phyloP scores from a whole-genome alignment of 768 basidiomycete genomes.

The Pulveroboletus sp. region DNA sequence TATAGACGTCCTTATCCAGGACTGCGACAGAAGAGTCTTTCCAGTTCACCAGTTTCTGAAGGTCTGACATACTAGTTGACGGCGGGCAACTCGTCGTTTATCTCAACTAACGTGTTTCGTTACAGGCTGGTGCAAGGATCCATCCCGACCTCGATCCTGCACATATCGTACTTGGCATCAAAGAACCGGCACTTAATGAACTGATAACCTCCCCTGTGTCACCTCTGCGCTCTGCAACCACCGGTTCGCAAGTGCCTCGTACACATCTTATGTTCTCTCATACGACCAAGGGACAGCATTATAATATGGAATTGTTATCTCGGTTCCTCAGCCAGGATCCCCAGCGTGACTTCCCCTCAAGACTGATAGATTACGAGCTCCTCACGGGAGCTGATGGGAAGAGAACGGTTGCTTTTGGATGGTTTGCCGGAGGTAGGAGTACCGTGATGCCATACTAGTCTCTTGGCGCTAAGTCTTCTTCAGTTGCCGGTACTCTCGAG shows the following conservation, averaged over 20 bases:
- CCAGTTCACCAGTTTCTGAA: slow-evolving; percentile 55
- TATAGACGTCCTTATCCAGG: slow-evolving; percentile 68
- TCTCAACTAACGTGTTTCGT: slow-evolving; percentile 1
- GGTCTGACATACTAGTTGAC: slow-evolving; percentile 36
- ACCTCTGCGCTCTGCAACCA: slow-evolving; percentile 15
- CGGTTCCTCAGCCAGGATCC: slow-evolving; percentile 46
- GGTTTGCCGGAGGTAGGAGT: slow-evolving; percentile 79
- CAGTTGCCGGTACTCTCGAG: slow-evolving; percentile 83
- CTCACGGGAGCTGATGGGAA: slow-evolving; percentile 59
- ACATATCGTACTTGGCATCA: slow-evolving; percentile 82
- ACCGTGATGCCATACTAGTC: not conserved
- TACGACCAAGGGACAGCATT: slow-evolving; percentile 80
- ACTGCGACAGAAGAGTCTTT: slow-evolving; percentile 73
- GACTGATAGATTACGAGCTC: slow-evolving; percentile 83
- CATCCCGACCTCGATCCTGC: slow-evolving; percentile 52
- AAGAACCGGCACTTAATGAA: slow-evolving; percentile 71
- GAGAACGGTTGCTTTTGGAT: slow-evolving; percentile 86
- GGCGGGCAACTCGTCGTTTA: not conserved
- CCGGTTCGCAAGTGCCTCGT: slow-evolving; percentile 35
- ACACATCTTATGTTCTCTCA: slow-evolving; percentile 93
- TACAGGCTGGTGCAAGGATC: slow-evolving; percentile 74
- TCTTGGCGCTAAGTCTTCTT: slow-evolving; percentile 3
- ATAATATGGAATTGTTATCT: slow-evolving; percentile 77
- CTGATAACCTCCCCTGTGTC: slow-evolving; percentile 45
- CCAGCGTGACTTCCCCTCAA: slow-evolving; percentile 31